Evolutionary conservation across 495 filamentous ascomycete genomes (phyloP).

Genomic region (Penicillium daleae): DNA sequence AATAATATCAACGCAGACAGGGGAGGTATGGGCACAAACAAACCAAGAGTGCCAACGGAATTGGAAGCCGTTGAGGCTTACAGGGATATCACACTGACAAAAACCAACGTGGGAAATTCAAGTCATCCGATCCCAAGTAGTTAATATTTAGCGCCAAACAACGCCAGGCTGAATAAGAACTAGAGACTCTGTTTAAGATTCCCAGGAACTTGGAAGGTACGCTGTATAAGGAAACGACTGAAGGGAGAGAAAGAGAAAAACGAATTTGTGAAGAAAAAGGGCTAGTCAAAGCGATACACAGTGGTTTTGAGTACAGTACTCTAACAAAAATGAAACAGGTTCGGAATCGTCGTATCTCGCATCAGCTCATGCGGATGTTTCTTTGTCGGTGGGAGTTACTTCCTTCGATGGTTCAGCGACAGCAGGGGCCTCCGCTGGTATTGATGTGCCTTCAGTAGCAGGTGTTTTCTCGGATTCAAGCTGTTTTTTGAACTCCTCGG

Average conservation of each 20-base stretch:
- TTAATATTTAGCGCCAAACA: background rate
- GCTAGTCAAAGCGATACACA: constrained; percentile 12
- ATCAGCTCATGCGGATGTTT: constrained; percentile 9
- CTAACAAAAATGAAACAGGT: background rate
- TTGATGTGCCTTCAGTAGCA: background rate
- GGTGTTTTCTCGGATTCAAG: background rate
- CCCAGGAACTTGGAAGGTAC: background rate
- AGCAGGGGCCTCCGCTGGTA: background rate
- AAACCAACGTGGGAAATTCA: background rate
- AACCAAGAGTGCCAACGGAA: background rate
- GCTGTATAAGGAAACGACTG: background rate
- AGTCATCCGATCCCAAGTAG: background rate
- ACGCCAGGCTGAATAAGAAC: background rate
- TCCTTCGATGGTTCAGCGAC: constrained; percentile 2
- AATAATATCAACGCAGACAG: background rate
- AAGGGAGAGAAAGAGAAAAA: background rate
- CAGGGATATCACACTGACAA: constrained; percentile 5
- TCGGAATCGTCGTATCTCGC: constrained; percentile 3
- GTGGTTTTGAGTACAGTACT: background rate
- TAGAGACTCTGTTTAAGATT: background rate
- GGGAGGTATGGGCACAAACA: constrained; percentile 4
- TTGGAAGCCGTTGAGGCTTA: background rate
- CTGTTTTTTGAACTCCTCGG: constrained; percentile 1
- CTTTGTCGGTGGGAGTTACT: constrained; percentile 12
- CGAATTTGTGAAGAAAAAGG: background rate